Evolutionary conservation across 2,329 filamentous ascomycete genomes (phyloP).

Genomic region (Fusarium liriodendri): DNA sequence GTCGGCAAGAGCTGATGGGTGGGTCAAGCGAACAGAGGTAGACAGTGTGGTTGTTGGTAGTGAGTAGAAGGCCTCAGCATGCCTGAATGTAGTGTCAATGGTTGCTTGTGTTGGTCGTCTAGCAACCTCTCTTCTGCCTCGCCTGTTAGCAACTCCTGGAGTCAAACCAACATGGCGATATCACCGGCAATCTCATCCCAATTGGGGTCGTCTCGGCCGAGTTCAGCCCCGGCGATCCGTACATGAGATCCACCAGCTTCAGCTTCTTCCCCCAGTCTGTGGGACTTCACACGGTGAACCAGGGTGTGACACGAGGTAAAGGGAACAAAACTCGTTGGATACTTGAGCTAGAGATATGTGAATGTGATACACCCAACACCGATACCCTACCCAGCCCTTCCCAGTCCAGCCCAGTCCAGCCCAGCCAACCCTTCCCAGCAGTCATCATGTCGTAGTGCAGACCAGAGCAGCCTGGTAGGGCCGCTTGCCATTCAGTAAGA

Average conservation of each 20-base stretch:
- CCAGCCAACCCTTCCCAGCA: conserved; percentile 5
- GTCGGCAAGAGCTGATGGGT: conserved; percentile 20
- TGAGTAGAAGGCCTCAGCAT: neutral
- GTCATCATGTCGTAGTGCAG: conserved; percentile 31
- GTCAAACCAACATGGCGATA: neutral
- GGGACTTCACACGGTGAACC: conserved; percentile 4
- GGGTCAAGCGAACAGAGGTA: conserved; percentile 6
- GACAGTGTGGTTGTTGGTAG: neutral
- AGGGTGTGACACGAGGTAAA: conserved; percentile 21
- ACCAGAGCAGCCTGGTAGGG: conserved; percentile 23
- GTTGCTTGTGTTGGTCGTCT: neutral
- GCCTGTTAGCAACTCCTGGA: neutral
- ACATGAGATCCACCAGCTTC: conserved; percentile 2
- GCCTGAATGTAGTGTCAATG: neutral
- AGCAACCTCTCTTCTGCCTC: neutral
- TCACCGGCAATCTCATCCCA: conserved; percentile 2
- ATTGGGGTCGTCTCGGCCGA: conserved; percentile 14
- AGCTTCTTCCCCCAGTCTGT: conserved; percentile 4
- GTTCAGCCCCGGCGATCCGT: conserved; percentile 3
- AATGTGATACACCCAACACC: conserved; percentile 35
- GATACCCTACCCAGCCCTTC: conserved; percentile 1
- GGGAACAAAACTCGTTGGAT: conserved; percentile 26
- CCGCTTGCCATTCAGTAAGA: conserved; percentile 33
- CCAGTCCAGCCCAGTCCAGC: conserved; percentile 8
- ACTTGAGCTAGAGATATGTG: conserved; percentile 31